Conservation (phyloP, 345 rosid genomes). For the Erysimum cheiranthoides region DNA sequence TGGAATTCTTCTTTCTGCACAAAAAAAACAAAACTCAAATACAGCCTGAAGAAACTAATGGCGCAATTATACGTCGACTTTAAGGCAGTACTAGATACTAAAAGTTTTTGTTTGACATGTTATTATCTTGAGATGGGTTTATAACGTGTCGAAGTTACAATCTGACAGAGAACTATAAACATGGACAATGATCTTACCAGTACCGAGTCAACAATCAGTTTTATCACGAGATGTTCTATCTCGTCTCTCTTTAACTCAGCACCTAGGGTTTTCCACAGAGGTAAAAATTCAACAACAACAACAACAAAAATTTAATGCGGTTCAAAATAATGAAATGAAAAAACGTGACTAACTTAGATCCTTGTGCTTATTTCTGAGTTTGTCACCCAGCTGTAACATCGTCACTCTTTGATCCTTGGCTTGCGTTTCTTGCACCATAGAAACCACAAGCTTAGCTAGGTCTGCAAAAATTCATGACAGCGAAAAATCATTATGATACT, state of each 20-base stretch:
- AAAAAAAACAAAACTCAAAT: constrained; percentile 22
- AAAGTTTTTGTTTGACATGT: constrained; percentile 10
- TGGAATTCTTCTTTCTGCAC: constrained; percentile 91
- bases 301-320: background rate
- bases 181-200: constrained; percentile 59
- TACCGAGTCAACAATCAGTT: constrained; percentile 68
- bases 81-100: constrained; percentile 2
- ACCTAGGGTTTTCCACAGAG: constrained; percentile 50
- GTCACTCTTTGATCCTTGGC: constrained; percentile 82
- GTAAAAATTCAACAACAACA: constrained; percentile 15
- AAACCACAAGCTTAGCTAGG: constrained; percentile 66
- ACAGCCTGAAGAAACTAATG: constrained; percentile 1
- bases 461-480: constrained; percentile 51
- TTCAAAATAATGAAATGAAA: constrained; percentile 12
- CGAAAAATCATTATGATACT: background rate
- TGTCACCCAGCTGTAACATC: constrained; percentile 89
- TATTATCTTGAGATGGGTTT: background rate
- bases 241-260: constrained; percentile 72
- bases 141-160: background rate
- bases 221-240: constrained; percentile 73
- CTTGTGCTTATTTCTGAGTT: constrained; percentile 75
- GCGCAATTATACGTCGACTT: background rate
- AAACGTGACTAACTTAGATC: constrained; percentile 61
- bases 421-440: constrained; percentile 72
- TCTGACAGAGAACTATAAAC: background rate